Percentiles rank a stretch among this genome's conserved stretches.
Evolutionary conservation across 352 stramenopile species (phyloP).

Genomic region (Blastocystis hominis): DNA sequence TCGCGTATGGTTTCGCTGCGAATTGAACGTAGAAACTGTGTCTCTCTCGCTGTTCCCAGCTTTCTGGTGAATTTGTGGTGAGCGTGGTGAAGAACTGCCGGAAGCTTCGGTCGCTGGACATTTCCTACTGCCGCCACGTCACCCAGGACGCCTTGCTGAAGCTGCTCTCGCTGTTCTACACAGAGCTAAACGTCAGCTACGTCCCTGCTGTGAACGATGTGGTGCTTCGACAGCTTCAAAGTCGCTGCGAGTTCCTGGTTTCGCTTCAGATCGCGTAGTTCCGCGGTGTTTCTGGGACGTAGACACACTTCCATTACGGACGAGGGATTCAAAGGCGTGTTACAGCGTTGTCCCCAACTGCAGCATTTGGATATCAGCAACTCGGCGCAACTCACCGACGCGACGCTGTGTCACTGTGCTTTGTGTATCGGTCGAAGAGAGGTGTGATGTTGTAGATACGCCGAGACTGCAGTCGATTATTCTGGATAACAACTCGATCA

Average conservation of each 20-base stretch:
- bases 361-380: conserved; percentile 1
- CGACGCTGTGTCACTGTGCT: not conserved
- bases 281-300: not conserved
- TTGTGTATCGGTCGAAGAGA: not conserved
- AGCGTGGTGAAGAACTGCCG: conserved; percentile 43
- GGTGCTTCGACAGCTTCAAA: not conserved
- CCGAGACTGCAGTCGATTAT: not conserved
- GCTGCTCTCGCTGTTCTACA: conserved; percentile 1
- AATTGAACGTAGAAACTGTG: not conserved
- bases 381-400: not conserved
- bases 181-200: conserved; percentile 32
- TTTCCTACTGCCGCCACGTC: conserved; percentile 50
- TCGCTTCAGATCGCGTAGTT: conserved; percentile 4
- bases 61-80: conserved; percentile 27
- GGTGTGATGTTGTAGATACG: not conserved
- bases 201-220: conserved; percentile 16
- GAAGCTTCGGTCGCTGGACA: conserved; percentile 17
- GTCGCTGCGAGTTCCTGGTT: not conserved
- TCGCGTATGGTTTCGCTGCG: not conserved
- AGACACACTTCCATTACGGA: conserved; percentile 22
- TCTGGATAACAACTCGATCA: conserved; percentile 17
- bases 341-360: not conserved
- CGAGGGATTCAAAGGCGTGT: not conserved
- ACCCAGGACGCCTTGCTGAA: conserved; percentile 28
- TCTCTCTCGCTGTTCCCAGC: conserved; percentile 45